A percentile compares a stretch with the other conserved stretches of the same genome.
phyloP scores from a whole-genome alignment of 2,329 filamentous ascomycete genomes.

The Cadophora gregata region DNA sequence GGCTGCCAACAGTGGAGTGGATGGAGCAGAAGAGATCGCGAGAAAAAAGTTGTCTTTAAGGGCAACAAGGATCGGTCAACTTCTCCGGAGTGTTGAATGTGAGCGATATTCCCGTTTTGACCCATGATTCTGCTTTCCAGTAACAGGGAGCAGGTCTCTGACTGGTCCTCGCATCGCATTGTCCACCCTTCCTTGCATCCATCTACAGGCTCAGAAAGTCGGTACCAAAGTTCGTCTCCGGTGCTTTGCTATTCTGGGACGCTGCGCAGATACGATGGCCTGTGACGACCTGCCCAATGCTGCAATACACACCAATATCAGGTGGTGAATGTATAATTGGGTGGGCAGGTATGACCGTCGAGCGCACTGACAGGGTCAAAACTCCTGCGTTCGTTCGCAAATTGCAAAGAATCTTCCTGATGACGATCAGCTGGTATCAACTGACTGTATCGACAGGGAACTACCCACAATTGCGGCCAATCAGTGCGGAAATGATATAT shows the following conservation, averaged over 20 bases:
- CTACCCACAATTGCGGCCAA: not conserved
- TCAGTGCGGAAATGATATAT: not conserved
- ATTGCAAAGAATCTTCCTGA: not conserved
- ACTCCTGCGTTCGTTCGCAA: not conserved
- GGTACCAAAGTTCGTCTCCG: not conserved
- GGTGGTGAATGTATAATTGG: constrained; percentile 11
- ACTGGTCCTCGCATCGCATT: not conserved
- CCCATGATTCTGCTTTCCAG: not conserved
- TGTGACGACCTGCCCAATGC: constrained; percentile 3
- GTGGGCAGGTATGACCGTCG: not conserved
- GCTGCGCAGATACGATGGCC: constrained; percentile 9
- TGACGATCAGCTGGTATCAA: not conserved
- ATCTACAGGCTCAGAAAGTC: not conserved
- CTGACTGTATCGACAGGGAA: not conserved
- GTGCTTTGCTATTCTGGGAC: constrained; percentile 9
- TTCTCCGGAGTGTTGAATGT: constrained; percentile 3
- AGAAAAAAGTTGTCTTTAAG: not conserved
- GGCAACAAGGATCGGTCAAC: constrained; percentile 13
- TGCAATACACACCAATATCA: constrained; percentile 17
- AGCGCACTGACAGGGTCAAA: constrained; percentile 12
- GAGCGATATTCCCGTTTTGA: constrained; percentile 20
- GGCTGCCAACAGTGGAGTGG: not conserved
- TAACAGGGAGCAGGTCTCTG: not conserved
- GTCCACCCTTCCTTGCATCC: constrained; percentile 6
- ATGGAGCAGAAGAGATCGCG: not conserved